Evolutionary conservation across 805 yeast species (phyloP), one percentile per base, ranked within the genome.

Genomic region (Metschnikowia kofuensis): DNA sequence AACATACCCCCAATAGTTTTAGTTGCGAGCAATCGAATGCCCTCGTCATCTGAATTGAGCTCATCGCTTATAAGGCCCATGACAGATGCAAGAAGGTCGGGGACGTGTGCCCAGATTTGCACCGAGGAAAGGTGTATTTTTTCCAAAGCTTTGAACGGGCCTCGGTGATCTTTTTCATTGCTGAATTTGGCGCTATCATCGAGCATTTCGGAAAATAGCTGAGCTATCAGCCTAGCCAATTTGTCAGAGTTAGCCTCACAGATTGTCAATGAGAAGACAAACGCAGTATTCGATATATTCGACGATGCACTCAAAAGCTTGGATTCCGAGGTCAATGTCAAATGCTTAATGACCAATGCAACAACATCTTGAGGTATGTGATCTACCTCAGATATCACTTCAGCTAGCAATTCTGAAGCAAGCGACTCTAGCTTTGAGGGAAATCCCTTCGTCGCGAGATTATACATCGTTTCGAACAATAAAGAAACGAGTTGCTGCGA

Each of bases 61-160:
- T 90, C 96, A 58, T 87, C 89, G 55, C 87, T 88, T 4, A 90
- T 70, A 44, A 88, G 77, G 0, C 96, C 94, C 75, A 87, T 80
- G 0, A 87, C 85, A 1, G 94, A 80, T 4, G 79, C 75, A 10
- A 88, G 70, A 16, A 87, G 68, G 41, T 86, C 94, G 0, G 97
- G 97, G 0, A 83, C 83, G 44, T 79, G 75, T 56, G 74, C 79
- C 96, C 97, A 91, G 2, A 90, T 69, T 51, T 84, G 84, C 2
- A 83, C 67, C 0, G 84, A 69, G 32, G 89, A 67, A 11, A 65
- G 74, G 59, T 89, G 96, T 4, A 87, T 71, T 58, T 83, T 84
- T 10, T 70, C 72, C 45, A 87, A 65, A 16, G 79, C 80, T 38
- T 71, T 75, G 42, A 68, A 53, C 3, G 68, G 61, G 28, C 52